Evolutionary conservation across 106 monocot species (phyloP), one percentile per base, ranked within the genome.

Genomic region (Phalaenopsis aphrodite): DNA sequence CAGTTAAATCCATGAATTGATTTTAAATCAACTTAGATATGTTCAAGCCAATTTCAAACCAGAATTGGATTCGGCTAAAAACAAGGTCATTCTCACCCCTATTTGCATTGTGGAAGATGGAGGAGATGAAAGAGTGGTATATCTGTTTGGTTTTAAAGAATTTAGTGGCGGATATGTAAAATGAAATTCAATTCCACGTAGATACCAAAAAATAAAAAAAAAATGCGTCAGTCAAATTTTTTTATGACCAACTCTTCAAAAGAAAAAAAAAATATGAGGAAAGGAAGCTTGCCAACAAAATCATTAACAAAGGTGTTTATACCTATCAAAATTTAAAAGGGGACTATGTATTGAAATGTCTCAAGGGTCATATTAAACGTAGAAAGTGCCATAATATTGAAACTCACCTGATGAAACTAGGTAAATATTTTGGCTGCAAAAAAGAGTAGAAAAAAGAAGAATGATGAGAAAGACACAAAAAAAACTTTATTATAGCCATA

Each of bases 381-480:
- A n/a, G 37, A 74, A 45, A 74, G 74, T 74, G 43, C 15, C 43
- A 19, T 18, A 19, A 8, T 14, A 52, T 14, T 10, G 30, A 76
- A 41, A 48, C 76, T 76, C 49, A 99, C 99, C 88, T 99, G 78
- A 99, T 99, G 74, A 99, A 95, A 82, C 84, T 91, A 77, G 95
- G 95, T 71, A 99, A 78, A 84, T 99, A 99, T 61, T 99, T 95
- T 66, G 99, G 99, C 99, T 99, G 93, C 79, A 81, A 82, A 84
- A 38, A 83, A 78, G 23, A 76, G 85, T 4, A 87, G 58, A 79
- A 37, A 24, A 78, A n/a, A 38, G 48, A 48, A 36, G 42, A 24
- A 46, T 75, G 19, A 74, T 39, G 61, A 79, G 16, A 17, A 47
- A 68, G 4, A 65, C n/a, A 21, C 10, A 76, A 52, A 76, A 23